phyloP scores from a whole-genome alignment of 257 asterid genomes.

The Fraxinus americana region DNA sequence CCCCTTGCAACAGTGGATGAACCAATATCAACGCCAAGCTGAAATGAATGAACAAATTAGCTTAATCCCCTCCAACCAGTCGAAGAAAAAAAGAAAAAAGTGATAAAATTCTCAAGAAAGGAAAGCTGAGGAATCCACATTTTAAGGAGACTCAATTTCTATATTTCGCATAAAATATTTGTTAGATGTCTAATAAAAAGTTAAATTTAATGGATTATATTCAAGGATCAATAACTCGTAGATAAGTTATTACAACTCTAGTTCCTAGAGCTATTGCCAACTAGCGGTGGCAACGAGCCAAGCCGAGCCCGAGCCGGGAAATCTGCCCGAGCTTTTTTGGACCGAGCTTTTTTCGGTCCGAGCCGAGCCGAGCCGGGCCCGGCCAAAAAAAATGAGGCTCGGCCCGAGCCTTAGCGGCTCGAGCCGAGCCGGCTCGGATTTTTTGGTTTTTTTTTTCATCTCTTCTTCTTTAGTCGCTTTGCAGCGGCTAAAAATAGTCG shows the following conservation, averaged over 20 bases:
- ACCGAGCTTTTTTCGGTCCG: no score
- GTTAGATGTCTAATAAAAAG: neutral
- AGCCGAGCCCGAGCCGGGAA: no score
- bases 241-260: neutral
- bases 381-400: no score
- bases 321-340: no score
- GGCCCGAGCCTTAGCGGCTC: no score
- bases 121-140: neutral
- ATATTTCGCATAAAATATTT: neutral
- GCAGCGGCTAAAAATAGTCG: no score
- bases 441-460: no score
- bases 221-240: neutral
- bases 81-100: neutral
- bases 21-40: conserved; percentile 83
- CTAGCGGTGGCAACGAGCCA: no score
- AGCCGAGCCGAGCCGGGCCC: no score
- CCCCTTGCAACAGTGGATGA: conserved; percentile 91
- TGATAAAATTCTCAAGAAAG: neutral
- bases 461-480: no score
- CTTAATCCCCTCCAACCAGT: neutral
- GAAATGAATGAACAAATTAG: conserved; percentile 21
- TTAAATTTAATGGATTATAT: neutral
- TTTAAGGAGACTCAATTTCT: neutral
- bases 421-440: no score
- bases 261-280: neutral